Conservation (phyloP, 2,329 filamentous ascomycete genomes). For the Plectosphaerella cucumerina region DNA sequence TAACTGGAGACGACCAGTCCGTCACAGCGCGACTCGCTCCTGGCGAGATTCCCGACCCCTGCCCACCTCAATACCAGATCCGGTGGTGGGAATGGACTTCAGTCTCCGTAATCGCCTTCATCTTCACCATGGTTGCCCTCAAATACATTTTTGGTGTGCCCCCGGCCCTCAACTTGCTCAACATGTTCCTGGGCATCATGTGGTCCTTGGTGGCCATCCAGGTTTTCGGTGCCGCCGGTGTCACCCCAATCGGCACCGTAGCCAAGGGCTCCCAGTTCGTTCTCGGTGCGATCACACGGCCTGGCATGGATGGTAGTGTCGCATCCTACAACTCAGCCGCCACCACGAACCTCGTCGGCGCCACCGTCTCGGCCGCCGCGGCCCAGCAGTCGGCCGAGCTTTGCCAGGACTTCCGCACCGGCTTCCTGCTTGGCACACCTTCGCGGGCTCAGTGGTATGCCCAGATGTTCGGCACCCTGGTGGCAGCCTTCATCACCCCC, state of each 20-base stretch:
- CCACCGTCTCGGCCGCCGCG: neutral
- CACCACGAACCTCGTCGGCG: neutral
- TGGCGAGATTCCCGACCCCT: neutral
- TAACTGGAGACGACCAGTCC: neutral
- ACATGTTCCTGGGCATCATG: neutral
- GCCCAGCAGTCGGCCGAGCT: neutral
- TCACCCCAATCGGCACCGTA: neutral
- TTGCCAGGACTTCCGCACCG: neutral
- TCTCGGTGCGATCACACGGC: neutral
- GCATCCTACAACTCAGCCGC: neutral
- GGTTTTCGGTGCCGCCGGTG: neutral
- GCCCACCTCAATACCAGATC: neutral
- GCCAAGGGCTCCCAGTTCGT: slow-evolving; percentile 1
- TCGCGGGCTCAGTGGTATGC: neutral
- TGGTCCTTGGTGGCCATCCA: neutral
- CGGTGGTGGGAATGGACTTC: slow-evolving; percentile 1
- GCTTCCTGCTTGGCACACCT: slow-evolving; percentile 1
- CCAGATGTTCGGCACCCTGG: neutral
- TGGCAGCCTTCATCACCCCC: neutral
- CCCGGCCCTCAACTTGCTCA: neutral
- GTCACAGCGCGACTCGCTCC: neutral
- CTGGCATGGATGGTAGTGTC: neutral
- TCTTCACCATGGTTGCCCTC: neutral
- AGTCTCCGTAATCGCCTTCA: neutral
- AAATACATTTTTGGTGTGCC: neutral